Evolutionary conservation across 139 green algal genomes (phyloP).

Genomic region (Chlamydomonas incerta): DNA sequence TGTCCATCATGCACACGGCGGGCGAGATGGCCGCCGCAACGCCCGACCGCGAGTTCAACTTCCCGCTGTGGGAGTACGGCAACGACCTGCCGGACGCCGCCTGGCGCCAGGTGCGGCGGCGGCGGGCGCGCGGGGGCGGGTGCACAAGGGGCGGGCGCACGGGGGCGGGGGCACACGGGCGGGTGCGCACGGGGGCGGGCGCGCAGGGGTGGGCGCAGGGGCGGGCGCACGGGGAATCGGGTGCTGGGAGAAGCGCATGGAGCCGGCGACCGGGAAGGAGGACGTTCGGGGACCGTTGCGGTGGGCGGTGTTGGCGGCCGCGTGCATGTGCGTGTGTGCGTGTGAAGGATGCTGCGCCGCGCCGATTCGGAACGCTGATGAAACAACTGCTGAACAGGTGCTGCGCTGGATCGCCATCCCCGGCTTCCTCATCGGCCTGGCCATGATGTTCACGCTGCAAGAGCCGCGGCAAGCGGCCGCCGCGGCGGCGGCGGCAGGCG

Average conservation of each 20-base stretch:
- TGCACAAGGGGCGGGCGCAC: not conserved
- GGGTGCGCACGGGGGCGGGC: too few species aligned
- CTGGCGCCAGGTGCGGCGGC: constrained; percentile 1
- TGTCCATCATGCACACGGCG: constrained; percentile 54
- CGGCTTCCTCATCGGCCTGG: constrained; percentile 47
- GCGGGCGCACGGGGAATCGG: too few species aligned
- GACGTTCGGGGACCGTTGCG: too few species aligned
- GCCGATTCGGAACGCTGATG: too few species aligned
- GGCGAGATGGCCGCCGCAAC: constrained; percentile 88
- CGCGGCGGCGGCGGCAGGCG: not conserved
- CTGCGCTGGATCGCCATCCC: constrained; percentile 54
- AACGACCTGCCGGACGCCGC: constrained; percentile 24
- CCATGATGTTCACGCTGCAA: constrained; percentile 37
- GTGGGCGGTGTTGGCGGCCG: too few species aligned
- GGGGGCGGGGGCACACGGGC: not conserved
- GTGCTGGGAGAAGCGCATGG: too few species aligned
- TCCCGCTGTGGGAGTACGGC: constrained; percentile 62
- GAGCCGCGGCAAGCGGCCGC: constrained; percentile 34
- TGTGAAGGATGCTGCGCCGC: too few species aligned
- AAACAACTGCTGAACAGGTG: constrained; percentile 27
- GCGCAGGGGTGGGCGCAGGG: too few species aligned
- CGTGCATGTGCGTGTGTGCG: too few species aligned
- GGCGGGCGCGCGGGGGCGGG: not conserved
- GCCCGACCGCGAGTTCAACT: constrained; percentile 86
- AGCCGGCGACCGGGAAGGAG: too few species aligned